Conservation (phyloP, 2,329 filamentous ascomycete species). For the Alternaria brassicicola region DNA sequence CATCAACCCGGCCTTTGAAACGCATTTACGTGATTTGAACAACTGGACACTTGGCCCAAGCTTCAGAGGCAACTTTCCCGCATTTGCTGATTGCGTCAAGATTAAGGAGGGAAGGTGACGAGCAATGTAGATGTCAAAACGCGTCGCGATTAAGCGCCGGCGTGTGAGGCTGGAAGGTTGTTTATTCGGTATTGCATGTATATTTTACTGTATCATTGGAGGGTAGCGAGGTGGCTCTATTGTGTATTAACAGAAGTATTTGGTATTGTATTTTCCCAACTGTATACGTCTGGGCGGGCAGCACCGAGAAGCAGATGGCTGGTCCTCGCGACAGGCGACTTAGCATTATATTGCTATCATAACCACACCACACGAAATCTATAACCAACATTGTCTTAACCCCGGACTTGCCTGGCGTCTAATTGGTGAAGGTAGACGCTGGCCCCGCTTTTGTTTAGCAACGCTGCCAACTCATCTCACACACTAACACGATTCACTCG, state of each 20-base stretch:
- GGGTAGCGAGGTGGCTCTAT: constrained; percentile 2
- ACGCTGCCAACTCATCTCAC: not conserved
- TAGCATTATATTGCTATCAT: constrained; percentile 1
- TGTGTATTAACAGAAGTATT: constrained; percentile 13
- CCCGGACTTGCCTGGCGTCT: not conserved
- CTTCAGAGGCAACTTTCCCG: constrained; percentile 71
- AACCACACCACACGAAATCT: constrained; percentile 6
- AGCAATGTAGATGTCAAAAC: constrained; percentile 15
- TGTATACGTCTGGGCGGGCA: not conserved
- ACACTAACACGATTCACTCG: not conserved
- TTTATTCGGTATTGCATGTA: constrained; percentile 9
- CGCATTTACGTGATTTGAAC: constrained; percentile 73
- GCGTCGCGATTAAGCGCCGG: not conserved
- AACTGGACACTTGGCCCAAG: constrained; percentile 81
- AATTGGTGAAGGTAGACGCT: not conserved
- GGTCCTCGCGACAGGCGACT: not conserved
- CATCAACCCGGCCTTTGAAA: constrained; percentile 87
- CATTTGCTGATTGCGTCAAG: constrained; percentile 49
- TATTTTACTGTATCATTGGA: not conserved
- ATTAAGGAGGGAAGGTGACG: constrained; percentile 39
- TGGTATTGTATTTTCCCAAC: constrained; percentile 4
- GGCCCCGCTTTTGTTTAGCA: not conserved
- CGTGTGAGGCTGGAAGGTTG: constrained; percentile 1
- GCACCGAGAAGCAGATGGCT: not conserved
- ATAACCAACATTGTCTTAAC: not conserved